Evolutionary conservation across 208 protist genomes (phyloP), one percentile per base, ranked within the genome.

Genomic region (Trypanosoma brucei): DNA sequence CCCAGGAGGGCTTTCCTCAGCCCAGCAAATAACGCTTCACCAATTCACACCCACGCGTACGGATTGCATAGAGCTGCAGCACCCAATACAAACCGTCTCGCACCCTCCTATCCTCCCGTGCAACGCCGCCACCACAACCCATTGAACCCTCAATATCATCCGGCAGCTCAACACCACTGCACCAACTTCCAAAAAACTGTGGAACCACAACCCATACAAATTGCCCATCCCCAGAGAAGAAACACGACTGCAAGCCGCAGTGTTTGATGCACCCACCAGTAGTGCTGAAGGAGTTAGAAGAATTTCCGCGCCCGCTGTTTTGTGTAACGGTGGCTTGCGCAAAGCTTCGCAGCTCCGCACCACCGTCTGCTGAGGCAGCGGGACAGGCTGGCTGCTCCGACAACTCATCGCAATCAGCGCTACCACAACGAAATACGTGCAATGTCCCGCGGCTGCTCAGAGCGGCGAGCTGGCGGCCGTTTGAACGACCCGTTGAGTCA

Each of bases 361-460:
- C 68, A 37, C 34, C 6, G 40, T 44, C 39, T 37, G 46, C 30
- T 22, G 48, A 1, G 5, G 30, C 52, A 45, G 3, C 1, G n/a
- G 59, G 8, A 6, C 50, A 54, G 9, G 0, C 5, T 48, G 13
- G 36, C 2, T 35, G 33, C 14, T 22, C 34, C 4, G 49, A 30
- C 6, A 65, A 5, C 22, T 65, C 53, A 48, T 59, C 48, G n/a
- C 59, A 42, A 14, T 59, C 66, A 8, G 39, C 3, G 13, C 46
- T 11, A 34, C 39, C 36, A 62, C 67, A 71, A 42, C 62, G 59
- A 58, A 92, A 92, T 9, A 92, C 48, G 55, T 88, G 82, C 45
- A 92, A 63, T 3, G 83, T 89, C 22, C 76, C 80, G 38, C 74
- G 72, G 14, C 68, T 66, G 61, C 82, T 88, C 30, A 89, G 63